These are phyloP conservation scores for Teratosphaeria gauchensis DNA, from an alignment of 2,329 filamentous ascomycete genomes.

Conservation along the genomic window DNA sequence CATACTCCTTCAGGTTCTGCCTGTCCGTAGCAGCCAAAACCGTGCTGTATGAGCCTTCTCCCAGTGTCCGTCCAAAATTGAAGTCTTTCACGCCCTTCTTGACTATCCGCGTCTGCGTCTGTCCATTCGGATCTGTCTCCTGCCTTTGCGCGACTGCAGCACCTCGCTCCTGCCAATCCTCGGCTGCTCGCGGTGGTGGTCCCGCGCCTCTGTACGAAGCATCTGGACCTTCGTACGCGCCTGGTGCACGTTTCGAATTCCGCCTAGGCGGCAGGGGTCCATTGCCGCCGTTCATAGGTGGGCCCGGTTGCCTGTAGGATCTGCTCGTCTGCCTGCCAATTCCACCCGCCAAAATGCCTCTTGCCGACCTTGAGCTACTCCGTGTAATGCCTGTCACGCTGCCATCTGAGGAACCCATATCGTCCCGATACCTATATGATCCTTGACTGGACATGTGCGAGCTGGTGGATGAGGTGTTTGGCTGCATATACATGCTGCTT, in stretches of 20 bases:
- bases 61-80: constrained; percentile 78
- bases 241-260: constrained; percentile 55
- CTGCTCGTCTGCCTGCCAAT: constrained; percentile 59
- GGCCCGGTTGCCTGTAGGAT: constrained; percentile 47
- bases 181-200: constrained; percentile 50
- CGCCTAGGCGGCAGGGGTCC: constrained; percentile 63
- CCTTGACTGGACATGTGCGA: constrained; percentile 30
- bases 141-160: constrained; percentile 76
- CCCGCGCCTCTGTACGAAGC: constrained; percentile 25
- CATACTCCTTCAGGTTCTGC: constrained; percentile 90
- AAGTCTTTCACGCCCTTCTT: constrained; percentile 99
- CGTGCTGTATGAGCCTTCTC: constrained; percentile 96
- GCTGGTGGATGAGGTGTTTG: constrained; percentile 38
- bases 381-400: constrained; percentile 44
- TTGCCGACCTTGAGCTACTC: constrained; percentile 54
- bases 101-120: constrained; percentile 69
- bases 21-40: constrained; percentile 88
- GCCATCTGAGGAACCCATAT: constrained; percentile 24
- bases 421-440: constrained; percentile 40
- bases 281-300: constrained; percentile 47
- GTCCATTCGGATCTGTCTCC: constrained; percentile 70
- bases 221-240: constrained; percentile 14
- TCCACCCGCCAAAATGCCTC: constrained; percentile 49
- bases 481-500: constrained; percentile 40
- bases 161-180: constrained; percentile 93